Evolutionary conservation across 1,139 yeast genomes (phyloP).

Genomic region (Nakaseomyces uthaithaninus): DNA sequence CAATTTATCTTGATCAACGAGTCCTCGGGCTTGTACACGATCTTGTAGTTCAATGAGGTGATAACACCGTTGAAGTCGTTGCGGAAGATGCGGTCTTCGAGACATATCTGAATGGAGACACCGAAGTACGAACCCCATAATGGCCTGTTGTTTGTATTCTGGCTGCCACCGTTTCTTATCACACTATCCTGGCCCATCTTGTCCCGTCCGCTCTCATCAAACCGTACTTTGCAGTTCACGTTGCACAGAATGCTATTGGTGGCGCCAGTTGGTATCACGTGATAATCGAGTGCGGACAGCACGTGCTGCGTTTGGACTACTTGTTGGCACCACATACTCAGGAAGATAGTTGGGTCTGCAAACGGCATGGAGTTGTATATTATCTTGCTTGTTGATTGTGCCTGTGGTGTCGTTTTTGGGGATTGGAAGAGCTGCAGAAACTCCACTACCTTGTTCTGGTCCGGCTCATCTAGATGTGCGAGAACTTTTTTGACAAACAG

Average conservation of each 20-base stretch:
- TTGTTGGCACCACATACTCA: conserved; percentile 51
- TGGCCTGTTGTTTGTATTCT: conserved; percentile 29
- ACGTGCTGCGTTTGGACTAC: conserved; percentile 58
- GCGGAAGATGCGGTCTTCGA: conserved; percentile 48
- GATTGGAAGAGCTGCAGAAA: conserved; percentile 40
- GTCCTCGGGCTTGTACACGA: conserved; percentile 56
- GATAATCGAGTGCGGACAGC: conserved; percentile 55
- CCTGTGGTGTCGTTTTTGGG: conserved; percentile 20
- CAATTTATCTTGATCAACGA: conserved; percentile 35
- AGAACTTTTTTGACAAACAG: conserved; percentile 34
- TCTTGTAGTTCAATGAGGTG: conserved; percentile 52
- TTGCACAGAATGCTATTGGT: conserved; percentile 48
- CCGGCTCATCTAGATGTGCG: conserved; percentile 37
- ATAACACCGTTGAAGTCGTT: conserved; percentile 42
- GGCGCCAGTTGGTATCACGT: conserved; percentile 52
- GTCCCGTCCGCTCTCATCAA: conserved; percentile 65
- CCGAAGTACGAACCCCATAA: conserved; percentile 68
- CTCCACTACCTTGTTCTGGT: conserved; percentile 40
- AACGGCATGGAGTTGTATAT: conserved; percentile 62
- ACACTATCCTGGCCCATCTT: conserved; percentile 55
- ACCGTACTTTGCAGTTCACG: conserved; percentile 57
- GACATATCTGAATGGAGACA: conserved; percentile 47
- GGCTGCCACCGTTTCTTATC: conserved; percentile 18
- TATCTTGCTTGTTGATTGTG: conserved; percentile 34
- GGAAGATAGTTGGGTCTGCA: conserved; percentile 51